These are phyloP conservation scores for Reutealis trisperma DNA, from an alignment of 345 rosid species.

Conservation along the genomic window DNA sequence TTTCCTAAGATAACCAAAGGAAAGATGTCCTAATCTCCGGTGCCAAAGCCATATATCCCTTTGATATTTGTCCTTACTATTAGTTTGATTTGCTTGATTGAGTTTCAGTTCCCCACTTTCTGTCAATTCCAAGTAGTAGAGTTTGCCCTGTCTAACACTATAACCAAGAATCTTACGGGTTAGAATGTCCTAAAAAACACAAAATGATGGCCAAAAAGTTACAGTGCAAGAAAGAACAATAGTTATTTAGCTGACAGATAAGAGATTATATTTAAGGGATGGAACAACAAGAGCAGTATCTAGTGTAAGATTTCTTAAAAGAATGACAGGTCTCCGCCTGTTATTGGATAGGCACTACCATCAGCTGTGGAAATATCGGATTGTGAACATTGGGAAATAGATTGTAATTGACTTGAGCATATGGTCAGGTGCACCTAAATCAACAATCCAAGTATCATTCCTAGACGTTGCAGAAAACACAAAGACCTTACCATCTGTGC, in stretches of 20 bases:
- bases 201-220: no score
- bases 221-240: no score
- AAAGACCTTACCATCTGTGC: background rate
- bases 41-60: background rate
- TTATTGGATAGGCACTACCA: background rate
- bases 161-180: no score
- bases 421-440: background rate
- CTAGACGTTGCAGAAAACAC: background rate
- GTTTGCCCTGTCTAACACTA: no score
- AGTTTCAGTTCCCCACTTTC: background rate
- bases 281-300: no score
- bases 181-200: no score
- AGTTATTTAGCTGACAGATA: no score
- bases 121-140: no score
- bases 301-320: background rate
- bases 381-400: background rate
- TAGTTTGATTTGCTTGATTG: background rate
- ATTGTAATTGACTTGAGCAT: background rate
- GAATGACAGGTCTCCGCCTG: background rate
- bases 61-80: background rate
- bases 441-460: slow-evolving; percentile 2
- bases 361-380: background rate
- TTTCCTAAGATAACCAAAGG: background rate
- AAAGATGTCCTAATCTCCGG: background rate
- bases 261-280: no score